These are phyloP conservation scores for Claviceps africana DNA, from an alignment of 2,329 filamentous ascomycete genomes.

Conservation along the genomic window DNA sequence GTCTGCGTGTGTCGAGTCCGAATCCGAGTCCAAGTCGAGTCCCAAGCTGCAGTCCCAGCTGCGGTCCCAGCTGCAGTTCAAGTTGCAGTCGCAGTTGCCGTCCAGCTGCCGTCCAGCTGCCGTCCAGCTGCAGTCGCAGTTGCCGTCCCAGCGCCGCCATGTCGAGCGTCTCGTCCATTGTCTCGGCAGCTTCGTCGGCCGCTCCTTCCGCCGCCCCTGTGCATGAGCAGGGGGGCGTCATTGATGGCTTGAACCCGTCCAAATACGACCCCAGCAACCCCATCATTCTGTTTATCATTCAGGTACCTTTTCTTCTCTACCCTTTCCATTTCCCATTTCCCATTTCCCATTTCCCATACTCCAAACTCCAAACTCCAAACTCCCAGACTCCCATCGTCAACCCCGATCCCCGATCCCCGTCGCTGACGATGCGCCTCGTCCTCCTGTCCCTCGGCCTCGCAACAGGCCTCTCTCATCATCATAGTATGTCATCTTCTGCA, in stretches of 20 bases:
- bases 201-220: conserved; percentile 16
- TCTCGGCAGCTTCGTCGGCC: conserved; percentile 14
- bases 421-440: not conserved
- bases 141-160: not conserved
- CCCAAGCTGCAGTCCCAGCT: no score
- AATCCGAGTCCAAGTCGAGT: no score
- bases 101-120: no score
- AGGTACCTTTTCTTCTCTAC: conserved; percentile 30
- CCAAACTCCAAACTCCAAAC: no score
- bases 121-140: not conserved
- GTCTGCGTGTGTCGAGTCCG: no score
- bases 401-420: not conserved
- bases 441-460: not conserved
- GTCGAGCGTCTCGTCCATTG: conserved; percentile 6
- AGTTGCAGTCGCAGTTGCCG: no score
- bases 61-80: no score
- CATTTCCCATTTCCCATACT: not conserved
- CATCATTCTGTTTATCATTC: conserved; percentile 63
- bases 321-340: no score
- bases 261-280: conserved; percentile 57
- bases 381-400: not conserved
- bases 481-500: conserved; percentile 44
- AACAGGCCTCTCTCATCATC: conserved; percentile 29
- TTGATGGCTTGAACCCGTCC: conserved; percentile 57
- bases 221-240: conserved; percentile 42